Evolutionary conservation across 495 filamentous ascomycete species (phyloP).

Genomic region (Aspergillus saccharolyticus): DNA sequence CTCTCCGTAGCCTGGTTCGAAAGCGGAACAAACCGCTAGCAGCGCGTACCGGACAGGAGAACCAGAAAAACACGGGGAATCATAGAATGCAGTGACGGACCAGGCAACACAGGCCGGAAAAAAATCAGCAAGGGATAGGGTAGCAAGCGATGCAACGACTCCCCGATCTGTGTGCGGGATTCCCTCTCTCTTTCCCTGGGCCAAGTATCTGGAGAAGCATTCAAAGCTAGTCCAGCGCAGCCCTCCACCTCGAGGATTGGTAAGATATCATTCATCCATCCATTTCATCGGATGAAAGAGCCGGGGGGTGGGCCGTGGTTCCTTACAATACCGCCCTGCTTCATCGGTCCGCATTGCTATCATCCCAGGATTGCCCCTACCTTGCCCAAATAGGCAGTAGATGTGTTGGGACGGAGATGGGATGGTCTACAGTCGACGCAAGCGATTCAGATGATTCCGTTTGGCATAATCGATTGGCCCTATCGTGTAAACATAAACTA

Average conservation of each 20-base stretch:
- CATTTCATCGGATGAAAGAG: background rate
- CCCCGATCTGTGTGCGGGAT: background rate
- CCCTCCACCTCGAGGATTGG: background rate
- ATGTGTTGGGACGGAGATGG: background rate
- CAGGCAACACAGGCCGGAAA: background rate
- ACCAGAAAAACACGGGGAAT: background rate
- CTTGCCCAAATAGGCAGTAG: background rate
- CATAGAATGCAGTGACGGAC: background rate
- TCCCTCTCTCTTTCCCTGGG: background rate
- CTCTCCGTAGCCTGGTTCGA: background rate
- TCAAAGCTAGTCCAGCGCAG: conserved; percentile 1
- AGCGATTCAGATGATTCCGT: background rate
- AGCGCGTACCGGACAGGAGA: background rate
- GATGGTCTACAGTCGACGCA: background rate
- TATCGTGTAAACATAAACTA: too few relatives aligned
- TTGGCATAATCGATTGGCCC: background rate
- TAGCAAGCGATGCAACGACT: background rate
- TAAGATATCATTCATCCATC: background rate
- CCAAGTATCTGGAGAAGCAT: background rate
- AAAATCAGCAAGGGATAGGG: conserved; percentile 1
- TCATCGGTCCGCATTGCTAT: background rate
- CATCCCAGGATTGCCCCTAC: background rate
- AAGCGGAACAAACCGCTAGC: background rate
- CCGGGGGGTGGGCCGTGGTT: background rate
- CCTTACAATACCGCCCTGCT: background rate